Evolutionary conservation across 176 grass and related monocot species (phyloP).

Genomic region (Alloteropsis semialata): DNA sequence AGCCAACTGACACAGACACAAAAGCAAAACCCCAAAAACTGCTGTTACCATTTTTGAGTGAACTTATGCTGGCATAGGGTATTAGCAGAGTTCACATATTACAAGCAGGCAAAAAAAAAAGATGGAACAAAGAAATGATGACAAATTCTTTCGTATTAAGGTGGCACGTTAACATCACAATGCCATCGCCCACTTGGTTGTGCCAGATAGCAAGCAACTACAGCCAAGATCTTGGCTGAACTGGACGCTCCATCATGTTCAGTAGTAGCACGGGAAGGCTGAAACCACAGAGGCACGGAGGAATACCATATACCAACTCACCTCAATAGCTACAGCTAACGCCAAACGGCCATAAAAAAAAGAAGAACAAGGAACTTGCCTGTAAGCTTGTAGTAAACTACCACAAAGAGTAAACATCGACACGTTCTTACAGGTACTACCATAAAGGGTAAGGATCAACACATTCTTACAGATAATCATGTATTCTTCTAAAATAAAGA

Average conservation of each 20-base stretch:
- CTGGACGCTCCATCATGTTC: too few relatives aligned
- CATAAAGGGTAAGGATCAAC: background rate
- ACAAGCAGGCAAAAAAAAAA: background rate
- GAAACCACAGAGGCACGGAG: too few relatives aligned
- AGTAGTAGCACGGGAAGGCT: background rate
- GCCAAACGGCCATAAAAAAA: background rate
- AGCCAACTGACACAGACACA: background rate
- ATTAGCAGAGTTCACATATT: background rate
- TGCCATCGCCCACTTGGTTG: background rate
- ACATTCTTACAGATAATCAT: background rate
- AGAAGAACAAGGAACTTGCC: background rate
- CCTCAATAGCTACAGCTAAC: background rate
- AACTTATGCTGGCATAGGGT: background rate
- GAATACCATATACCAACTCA: background rate
- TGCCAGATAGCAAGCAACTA: slow-evolving; percentile 1
- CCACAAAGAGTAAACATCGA: background rate
- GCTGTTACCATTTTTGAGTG: background rate
- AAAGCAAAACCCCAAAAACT: too few relatives aligned
- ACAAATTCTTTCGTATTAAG: slow-evolving; percentile 18
- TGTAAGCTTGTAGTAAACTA: background rate
- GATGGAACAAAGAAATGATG: background rate
- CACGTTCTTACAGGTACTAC: background rate
- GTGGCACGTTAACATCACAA: background rate
- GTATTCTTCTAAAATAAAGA: background rate
- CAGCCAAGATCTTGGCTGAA: background rate